These are phyloP conservation scores for Cavenderia fasciculata DNA, from an alignment of 78 protist genomes.

Conservation along the genomic window DNA sequence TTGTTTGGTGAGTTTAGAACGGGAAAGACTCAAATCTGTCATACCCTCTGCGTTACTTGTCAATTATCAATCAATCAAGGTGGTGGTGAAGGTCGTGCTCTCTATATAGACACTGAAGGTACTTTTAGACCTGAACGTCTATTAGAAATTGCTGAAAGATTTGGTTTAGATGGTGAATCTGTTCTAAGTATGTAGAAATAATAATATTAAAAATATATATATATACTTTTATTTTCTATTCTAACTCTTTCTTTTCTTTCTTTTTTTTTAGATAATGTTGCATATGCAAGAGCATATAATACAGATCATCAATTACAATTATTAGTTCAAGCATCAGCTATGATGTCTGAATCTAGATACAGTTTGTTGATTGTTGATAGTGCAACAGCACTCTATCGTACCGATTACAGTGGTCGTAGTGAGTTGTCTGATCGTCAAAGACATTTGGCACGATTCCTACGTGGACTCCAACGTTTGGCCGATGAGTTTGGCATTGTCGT, in stretches of 20 bases:
- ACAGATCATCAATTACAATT: conserved; percentile 96
- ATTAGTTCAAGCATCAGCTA: conserved; percentile 95
- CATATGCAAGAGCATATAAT: conserved; percentile 99
- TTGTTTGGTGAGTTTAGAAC: conserved; percentile 99
- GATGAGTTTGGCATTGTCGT: conserved; percentile 99
- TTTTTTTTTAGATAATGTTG: conserved; percentile 98
- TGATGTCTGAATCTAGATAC: conserved; percentile 97
- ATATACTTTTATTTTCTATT: no score
- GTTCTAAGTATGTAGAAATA: no score
- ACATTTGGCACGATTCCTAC: conserved; percentile 97
- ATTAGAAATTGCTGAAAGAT: conserved; percentile 93
- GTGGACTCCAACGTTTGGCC: conserved; percentile 94
- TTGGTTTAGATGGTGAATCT: conserved; percentile 89
- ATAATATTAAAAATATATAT: no score
- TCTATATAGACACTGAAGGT: conserved; percentile 99
- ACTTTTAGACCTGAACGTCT: conserved; percentile 99
- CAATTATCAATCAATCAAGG: conserved; percentile 89
- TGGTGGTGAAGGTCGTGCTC: conserved; percentile 99
- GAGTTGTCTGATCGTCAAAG: conserved; percentile 98
- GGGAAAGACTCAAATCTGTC: conserved; percentile 99
- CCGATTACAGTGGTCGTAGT: conserved; percentile 99
- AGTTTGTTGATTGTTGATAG: conserved; percentile 97
- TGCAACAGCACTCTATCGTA: conserved; percentile 98
- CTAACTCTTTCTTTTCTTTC: no score
- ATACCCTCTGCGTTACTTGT: conserved; percentile 98